These are phyloP conservation scores for Chaetomium olivaceum DNA, from an alignment of 2,329 filamentous ascomycete species.

Conservation along the genomic window DNA sequence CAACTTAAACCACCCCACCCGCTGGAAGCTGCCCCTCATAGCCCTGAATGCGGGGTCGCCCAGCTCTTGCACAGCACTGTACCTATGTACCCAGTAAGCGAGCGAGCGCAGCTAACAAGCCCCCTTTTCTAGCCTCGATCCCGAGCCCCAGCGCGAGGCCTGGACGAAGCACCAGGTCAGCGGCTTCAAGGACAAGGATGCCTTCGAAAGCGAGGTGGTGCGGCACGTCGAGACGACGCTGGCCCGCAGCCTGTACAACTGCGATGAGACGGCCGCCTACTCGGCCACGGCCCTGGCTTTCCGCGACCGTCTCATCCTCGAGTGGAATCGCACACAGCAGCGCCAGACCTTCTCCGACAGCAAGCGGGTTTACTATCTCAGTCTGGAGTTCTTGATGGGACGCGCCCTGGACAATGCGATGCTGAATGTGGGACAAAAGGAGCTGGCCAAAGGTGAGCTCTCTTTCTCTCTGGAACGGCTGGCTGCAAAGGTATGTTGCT, in stretches of 20 bases:
- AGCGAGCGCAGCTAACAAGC: constrained; percentile 13
- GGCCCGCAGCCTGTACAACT: constrained; percentile 96
- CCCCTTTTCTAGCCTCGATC: constrained; percentile 61
- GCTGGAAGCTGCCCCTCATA: constrained; percentile 15
- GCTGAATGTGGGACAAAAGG: constrained; percentile 90
- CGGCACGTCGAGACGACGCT: constrained; percentile 95
- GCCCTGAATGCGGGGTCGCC: constrained; percentile 20
- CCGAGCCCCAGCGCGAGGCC: constrained; percentile 81
- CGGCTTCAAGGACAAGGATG: constrained; percentile 75
- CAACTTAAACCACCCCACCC: background rate
- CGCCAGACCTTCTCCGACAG: constrained; percentile 85
- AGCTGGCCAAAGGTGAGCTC: constrained; percentile 71
- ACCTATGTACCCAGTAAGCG: background rate
- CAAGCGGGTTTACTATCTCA: constrained; percentile 97
- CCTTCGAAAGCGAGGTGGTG: constrained; percentile 85
- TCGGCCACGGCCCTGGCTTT: constrained; percentile 88
- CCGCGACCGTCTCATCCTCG: constrained; percentile 85
- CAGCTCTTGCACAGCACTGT: background rate
- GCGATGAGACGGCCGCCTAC: constrained; percentile 92
- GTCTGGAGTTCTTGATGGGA: constrained; percentile 97
- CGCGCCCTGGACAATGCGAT: constrained; percentile 96
- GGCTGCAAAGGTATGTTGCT: constrained; percentile 5
- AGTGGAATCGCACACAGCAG: constrained; percentile 99
- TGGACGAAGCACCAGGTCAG: constrained; percentile 66
- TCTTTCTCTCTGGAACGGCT: background rate